Evolutionary conservation across 139 green algal species (phyloP).

Genomic region (Parachlorella kessleri): DNA sequence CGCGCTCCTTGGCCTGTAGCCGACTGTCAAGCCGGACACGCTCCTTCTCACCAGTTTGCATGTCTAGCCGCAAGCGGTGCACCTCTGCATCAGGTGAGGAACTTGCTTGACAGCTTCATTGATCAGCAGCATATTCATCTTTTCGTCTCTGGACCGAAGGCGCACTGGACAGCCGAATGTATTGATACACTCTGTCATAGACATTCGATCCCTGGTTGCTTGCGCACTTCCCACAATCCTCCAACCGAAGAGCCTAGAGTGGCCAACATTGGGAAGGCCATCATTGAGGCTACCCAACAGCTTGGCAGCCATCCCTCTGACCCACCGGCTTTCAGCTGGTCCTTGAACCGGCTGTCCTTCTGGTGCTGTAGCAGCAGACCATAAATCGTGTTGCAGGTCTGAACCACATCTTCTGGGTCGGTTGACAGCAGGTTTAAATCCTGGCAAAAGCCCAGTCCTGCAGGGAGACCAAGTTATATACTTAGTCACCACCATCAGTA

Average conservation of each 20-base stretch:
- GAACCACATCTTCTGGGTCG: conserved; percentile 26
- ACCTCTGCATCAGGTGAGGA: conserved; percentile 12
- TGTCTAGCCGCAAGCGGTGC: conserved; percentile 25
- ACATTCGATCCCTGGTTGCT: too few relatives aligned
- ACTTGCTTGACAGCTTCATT: too few relatives aligned
- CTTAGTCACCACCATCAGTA: not conserved
- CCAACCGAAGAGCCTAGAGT: too few relatives aligned
- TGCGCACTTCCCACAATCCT: too few relatives aligned
- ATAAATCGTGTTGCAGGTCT: conserved; percentile 46
- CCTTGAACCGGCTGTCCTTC: conserved; percentile 30
- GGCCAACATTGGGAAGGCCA: too few relatives aligned
- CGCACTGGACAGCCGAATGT: too few relatives aligned
- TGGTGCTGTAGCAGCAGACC: conserved; percentile 50
- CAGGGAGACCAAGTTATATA: not conserved
- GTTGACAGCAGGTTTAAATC: conserved; percentile 46
- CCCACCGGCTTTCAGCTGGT: conserved; percentile 39
- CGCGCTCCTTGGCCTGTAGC: conserved; percentile 49
- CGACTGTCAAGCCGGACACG: conserved; percentile 18
- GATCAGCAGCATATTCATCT: too few relatives aligned
- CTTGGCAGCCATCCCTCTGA: too few relatives aligned
- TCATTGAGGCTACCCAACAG: too few relatives aligned
- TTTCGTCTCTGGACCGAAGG: too few relatives aligned
- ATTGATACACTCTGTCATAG: too few relatives aligned
- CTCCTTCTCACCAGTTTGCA: conserved; percentile 29
- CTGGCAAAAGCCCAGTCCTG: conserved; percentile 34